Conservation (phyloP, 225 moss, liverwort and hornwort species). For the Ulota crispa region DNA sequence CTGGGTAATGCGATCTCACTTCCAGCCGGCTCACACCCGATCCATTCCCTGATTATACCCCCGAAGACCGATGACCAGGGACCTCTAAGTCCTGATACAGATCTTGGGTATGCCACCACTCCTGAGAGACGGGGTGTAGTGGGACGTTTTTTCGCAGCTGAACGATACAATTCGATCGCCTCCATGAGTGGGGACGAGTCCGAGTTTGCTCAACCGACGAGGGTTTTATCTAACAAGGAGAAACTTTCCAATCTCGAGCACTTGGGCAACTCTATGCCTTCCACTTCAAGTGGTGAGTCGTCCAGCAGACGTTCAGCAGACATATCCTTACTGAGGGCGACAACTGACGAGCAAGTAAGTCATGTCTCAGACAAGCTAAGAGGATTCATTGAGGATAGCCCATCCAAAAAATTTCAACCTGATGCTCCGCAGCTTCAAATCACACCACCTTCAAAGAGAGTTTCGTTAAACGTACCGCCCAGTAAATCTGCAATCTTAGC, state of each 20-base stretch:
- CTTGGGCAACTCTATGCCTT: slow-evolving; percentile 39
- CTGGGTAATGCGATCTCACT: slow-evolving; percentile 40
- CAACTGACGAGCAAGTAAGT: slow-evolving; percentile 48
- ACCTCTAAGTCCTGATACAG: slow-evolving; percentile 51
- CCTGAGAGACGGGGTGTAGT: slow-evolving; percentile 34
- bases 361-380: slow-evolving; percentile 39
- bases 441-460: slow-evolving; percentile 43
- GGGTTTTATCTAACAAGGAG: slow-evolving; percentile 36
- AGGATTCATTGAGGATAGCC: slow-evolving; percentile 32
- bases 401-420: slow-evolving; percentile 44
- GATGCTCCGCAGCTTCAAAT: slow-evolving; percentile 59
- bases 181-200: slow-evolving; percentile 54
- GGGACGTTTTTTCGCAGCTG: slow-evolving; percentile 25
- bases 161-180: slow-evolving; percentile 44
- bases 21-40: slow-evolving; percentile 26
- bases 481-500: slow-evolving; percentile 40
- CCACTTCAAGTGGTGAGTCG: slow-evolving; percentile 32
- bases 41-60: slow-evolving; percentile 35
- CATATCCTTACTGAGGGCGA: slow-evolving; percentile 20
- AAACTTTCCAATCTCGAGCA: slow-evolving; percentile 42
- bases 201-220: slow-evolving; percentile 31
- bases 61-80: slow-evolving; percentile 26
- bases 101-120: slow-evolving; percentile 46
- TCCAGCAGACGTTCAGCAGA: slow-evolving; percentile 22
- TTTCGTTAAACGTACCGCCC: slow-evolving; percentile 20